Percentiles rank a stretch among this genome's conserved stretches.
These are phyloP conservation scores for Diphasiastrum complanatum DNA, from an alignment of 83 land plant species.

Conservation along the genomic window DNA sequence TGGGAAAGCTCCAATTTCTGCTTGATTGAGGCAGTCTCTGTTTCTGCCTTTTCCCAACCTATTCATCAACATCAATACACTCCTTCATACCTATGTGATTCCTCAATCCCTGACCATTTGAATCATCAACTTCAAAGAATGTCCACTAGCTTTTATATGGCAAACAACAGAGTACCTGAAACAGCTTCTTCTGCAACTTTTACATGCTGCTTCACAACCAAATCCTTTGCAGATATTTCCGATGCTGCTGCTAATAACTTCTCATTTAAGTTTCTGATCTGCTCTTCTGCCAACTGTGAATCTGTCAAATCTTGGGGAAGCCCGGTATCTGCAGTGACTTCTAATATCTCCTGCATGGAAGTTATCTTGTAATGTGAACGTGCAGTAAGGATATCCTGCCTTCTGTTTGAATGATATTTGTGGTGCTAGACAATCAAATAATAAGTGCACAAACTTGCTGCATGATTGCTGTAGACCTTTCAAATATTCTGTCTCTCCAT, in stretches of 20 bases:
- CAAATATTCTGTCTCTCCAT: too few relatives aligned
- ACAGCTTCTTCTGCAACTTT: slow-evolving; percentile 28
- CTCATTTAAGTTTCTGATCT: too few relatives aligned
- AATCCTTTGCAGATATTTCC: slow-evolving; percentile 6
- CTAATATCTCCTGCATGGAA: too few relatives aligned
- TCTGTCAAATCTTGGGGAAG: too few relatives aligned
- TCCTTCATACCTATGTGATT: background rate
- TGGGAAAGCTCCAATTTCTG: background rate
- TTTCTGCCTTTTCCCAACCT: slow-evolving; percentile 7
- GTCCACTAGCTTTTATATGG: background rate
- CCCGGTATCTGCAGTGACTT: too few relatives aligned
- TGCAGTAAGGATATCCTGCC: too few relatives aligned
- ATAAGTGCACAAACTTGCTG: too few relatives aligned
- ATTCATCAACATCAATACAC: background rate
- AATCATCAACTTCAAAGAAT: background rate
- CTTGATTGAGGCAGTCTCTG: background rate
- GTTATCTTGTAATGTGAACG: too few relatives aligned
- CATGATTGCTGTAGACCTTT: too few relatives aligned
- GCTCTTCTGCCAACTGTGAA: too few relatives aligned
- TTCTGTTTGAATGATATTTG: too few relatives aligned
- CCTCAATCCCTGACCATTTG: background rate
- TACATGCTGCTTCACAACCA: slow-evolving; percentile 23
- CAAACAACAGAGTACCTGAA: slow-evolving; percentile 20
- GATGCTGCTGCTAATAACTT: slow-evolving; percentile 11
- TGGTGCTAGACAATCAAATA: too few relatives aligned